Evolutionary conservation across 176 grass and related monocot genomes (phyloP).

Genomic region (Themeda triandra): DNA sequence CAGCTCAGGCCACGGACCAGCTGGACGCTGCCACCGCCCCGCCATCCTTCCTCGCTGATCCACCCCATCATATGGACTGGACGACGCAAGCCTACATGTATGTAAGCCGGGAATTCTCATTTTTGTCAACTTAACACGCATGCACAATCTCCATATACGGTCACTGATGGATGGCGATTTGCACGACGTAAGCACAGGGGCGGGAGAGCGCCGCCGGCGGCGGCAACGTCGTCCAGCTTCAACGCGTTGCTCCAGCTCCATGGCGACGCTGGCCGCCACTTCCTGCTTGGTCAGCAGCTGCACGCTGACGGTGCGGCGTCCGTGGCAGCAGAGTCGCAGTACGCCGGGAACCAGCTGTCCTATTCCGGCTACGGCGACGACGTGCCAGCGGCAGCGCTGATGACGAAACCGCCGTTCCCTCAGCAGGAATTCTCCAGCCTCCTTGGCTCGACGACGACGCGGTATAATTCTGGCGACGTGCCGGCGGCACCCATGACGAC

Average conservation of each 20-base stretch:
- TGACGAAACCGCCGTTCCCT: not conserved
- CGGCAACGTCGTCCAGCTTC: not conserved
- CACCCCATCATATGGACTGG: conserved; percentile 23
- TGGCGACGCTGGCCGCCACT: conserved; percentile 4
- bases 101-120: conserved; percentile 18
- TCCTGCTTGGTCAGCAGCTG: conserved; percentile 22
- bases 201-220: not conserved
- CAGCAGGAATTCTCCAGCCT: not conserved
- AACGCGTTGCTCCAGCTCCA: conserved; percentile 37
- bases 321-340: not conserved
- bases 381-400: not conserved
- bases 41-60: not conserved
- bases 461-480: not conserved
- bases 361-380: conserved; percentile 5
- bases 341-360: not conserved
- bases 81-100: conserved; percentile 37
- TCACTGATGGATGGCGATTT: not conserved
- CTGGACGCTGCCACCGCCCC: not conserved
- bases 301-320: not conserved
- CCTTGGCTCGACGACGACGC: conserved; percentile 12
- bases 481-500: not conserved
- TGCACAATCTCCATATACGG: not conserved
- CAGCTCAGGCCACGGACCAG: not conserved
- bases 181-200: not conserved
- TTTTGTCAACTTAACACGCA: not conserved